Evolutionary conservation across 1,139 yeast species (phyloP), one percentile per base, ranked within the genome.

Genomic region (Taphrina flavorubra): DNA sequence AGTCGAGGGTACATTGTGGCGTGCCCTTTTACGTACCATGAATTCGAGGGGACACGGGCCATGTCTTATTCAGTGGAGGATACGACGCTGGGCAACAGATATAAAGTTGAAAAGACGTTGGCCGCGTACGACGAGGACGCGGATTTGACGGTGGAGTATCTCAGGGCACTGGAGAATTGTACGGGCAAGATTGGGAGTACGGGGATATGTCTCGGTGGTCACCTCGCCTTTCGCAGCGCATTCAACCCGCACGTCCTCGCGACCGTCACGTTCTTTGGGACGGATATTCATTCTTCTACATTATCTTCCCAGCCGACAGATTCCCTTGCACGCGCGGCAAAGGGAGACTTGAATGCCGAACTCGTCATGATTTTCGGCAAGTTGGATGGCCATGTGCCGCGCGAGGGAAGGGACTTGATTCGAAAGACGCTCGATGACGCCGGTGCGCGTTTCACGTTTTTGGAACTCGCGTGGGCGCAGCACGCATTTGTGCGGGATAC

Each of bases 121-220:
- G 83, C 81, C 72, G 87, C 92, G 1, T 89, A 89, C 75, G 96
- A 89, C 74, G 95, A 89, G 76, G 96, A 89, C 77, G 86, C 84
- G 74, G 81, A 79, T 62, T 79, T 89, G 71, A 82, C 90, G 36
- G 81, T 89, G 74, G 91, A 88, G 74, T 86, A 87, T 74, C 81
- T 89, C 71, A 77, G 78, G 66, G 75, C 83, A 1, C 80, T 89
- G 72, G 80, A 83, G 1, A 87, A 90, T 2, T 89, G 90, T 76
- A 87, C 85, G 72, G 94, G 94, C 57, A 84, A 82, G 71, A 83
- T 88, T 72, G 96, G 95, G 39, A 88, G 92, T 65, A 88, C 94
- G 1, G 96, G 96, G 34, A 89, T 89, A 92, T 89, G 96, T 76
- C 84, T 89, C 31, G 96, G 96, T 25, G 96, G 96, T 1, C 95